phyloP scores from a whole-genome alignment of 2,329 filamentous ascomycete species.

The Trichophyton verrucosum region DNA sequence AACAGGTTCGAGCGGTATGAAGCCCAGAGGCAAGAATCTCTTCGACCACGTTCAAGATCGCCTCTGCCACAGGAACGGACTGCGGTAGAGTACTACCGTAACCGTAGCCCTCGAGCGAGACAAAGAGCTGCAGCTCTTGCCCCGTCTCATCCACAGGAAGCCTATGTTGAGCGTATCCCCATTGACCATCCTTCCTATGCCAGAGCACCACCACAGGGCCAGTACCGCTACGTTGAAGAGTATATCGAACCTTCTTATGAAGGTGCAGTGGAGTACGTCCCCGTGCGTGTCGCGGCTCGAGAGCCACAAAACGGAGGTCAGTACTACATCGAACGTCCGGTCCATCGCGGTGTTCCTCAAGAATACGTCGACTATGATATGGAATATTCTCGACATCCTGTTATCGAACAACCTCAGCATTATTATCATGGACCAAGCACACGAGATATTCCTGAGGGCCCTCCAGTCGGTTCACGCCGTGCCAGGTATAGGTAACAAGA shows the following conservation, averaged over 20 bases:
- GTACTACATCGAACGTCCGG: constrained; percentile 18
- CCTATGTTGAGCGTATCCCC: constrained; percentile 13
- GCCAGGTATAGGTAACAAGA: constrained; percentile 13
- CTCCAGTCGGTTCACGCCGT: constrained; percentile 8
- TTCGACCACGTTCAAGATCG: constrained; percentile 19
- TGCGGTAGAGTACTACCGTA: constrained; percentile 18
- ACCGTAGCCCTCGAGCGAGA: constrained; percentile 15
- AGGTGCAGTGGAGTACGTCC: constrained; percentile 18
- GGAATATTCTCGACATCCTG: constrained; percentile 13
- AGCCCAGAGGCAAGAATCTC: constrained; percentile 17
- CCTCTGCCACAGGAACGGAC: constrained; percentile 14
- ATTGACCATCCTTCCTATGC: constrained; percentile 12
- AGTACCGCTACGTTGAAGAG: constrained; percentile 20
- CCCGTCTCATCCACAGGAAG: constrained; percentile 13
- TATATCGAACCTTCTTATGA: constrained; percentile 15
- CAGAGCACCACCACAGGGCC: constrained; percentile 10
- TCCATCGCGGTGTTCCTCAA: constrained; percentile 13
- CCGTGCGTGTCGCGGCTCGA: constrained; percentile 15
- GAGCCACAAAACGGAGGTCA: constrained; percentile 13
- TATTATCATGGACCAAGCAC: constrained; percentile 10
- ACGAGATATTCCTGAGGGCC: constrained; percentile 9
- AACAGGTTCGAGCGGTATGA: constrained; percentile 22
- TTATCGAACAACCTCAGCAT: constrained; percentile 13
- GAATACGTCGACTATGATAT: constrained; percentile 15
- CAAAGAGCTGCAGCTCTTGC: constrained; percentile 8